Conservation (phyloP, 768 basidiomycete genomes). For the Austroboletus eburneus region DNA sequence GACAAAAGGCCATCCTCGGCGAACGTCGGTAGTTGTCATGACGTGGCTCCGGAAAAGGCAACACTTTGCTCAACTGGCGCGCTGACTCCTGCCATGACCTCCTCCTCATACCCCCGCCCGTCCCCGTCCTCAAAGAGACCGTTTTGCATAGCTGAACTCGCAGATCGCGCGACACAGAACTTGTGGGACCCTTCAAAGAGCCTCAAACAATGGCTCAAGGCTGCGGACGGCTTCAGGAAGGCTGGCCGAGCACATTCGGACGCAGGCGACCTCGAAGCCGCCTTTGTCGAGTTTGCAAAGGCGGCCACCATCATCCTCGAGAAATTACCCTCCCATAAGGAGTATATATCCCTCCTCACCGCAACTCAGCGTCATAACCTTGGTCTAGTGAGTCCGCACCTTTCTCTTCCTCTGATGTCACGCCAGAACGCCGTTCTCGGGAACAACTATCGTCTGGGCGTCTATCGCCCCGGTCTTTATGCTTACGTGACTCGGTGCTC, state of each 20-base stretch:
- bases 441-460: neutral
- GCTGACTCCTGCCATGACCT: slow-evolving; percentile 18
- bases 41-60: slow-evolving; percentile 23
- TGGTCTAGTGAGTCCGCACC: slow-evolving; percentile 53
- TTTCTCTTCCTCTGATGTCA: slow-evolving; percentile 1
- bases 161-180: slow-evolving; percentile 52
- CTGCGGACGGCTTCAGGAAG: slow-evolving; percentile 59
- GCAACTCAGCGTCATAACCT: slow-evolving; percentile 62
- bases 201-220: slow-evolving; percentile 63
- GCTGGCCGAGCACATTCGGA: slow-evolving; percentile 46
- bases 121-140: slow-evolving; percentile 38
- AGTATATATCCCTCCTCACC: slow-evolving; percentile 55
- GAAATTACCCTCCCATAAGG: slow-evolving; percentile 67
- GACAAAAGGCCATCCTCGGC: slow-evolving; percentile 40
- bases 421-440: neutral
- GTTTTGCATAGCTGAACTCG: slow-evolving; percentile 61
- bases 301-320: slow-evolving; percentile 78
- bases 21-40: too few relatives aligned
- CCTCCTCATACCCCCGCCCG: slow-evolving; percentile 15
- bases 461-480: neutral
- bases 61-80: slow-evolving; percentile 14
- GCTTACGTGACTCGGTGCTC: slow-evolving; percentile 9
- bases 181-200: slow-evolving; percentile 55
- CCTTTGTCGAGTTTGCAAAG: slow-evolving; percentile 66
- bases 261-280: slow-evolving; percentile 59